Evolutionary conservation across 169 alveolate species (phyloP).

Genomic region (Babesia caballi): DNA sequence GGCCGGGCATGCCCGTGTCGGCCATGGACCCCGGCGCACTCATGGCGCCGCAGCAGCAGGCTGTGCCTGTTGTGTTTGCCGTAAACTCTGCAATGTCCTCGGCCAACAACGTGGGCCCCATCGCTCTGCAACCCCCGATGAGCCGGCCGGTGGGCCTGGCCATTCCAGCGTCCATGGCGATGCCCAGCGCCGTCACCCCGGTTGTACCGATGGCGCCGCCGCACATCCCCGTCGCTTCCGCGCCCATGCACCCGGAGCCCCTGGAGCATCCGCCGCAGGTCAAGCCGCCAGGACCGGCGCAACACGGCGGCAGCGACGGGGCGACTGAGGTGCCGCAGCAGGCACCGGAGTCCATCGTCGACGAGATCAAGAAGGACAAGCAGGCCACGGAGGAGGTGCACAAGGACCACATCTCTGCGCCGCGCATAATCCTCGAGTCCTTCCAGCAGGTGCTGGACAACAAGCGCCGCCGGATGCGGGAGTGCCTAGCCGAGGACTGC

Average conservation of each 20-base stretch:
- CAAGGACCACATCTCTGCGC: slow-evolving; percentile 4
- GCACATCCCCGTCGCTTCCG: neutral
- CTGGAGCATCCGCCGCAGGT: neutral
- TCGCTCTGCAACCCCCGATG: neutral
- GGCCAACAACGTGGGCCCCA: no score
- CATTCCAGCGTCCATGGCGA: neutral
- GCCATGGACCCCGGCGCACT: neutral
- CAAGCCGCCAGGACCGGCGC: neutral
- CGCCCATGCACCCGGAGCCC: neutral
- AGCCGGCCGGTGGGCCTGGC: neutral
- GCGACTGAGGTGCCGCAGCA: neutral
- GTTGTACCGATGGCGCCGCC: neutral
- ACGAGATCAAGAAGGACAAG: slow-evolving; percentile 40
- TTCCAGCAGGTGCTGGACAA: slow-evolving; percentile 30
- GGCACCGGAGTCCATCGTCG: neutral
- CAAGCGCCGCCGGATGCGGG: slow-evolving; percentile 24
- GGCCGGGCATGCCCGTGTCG: neutral
- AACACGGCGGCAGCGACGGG: neutral
- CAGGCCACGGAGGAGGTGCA: neutral
- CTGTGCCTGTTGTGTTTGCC: neutral
- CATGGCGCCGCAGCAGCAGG: neutral
- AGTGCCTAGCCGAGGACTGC: slow-evolving; percentile 59
- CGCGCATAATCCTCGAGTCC: slow-evolving; percentile 30
- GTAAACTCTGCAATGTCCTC: neutral
- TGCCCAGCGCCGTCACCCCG: neutral